Evolutionary conservation across 179 eudicot species (phyloP), one percentile per base, ranked within the genome.

Genomic region (Silene coronaria): DNA sequence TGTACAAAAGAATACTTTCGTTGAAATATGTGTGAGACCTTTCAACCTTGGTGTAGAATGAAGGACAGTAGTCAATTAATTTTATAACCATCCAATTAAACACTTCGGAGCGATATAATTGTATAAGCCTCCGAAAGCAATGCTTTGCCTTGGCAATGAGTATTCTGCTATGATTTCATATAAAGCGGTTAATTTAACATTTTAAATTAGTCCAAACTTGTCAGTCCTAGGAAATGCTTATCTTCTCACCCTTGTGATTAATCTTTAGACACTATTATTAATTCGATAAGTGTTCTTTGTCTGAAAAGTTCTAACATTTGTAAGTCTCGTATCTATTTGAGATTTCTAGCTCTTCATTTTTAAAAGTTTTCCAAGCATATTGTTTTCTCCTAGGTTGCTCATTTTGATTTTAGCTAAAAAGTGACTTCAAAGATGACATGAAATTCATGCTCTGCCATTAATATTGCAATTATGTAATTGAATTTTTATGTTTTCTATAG

Each of bases 401-500:
- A 21, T 22, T 23, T 67, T 22, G 2, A 14, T 51, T 0, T 48
- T 66, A 22, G 27, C 61, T 64, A 63, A 21, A 46, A 9, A n/a
- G n/a, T n/a, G 46, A n/a, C 48, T 73, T 34, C 53, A 34, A 66
- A 46, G 57, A 27, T 46, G 26, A 16, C 70, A 27, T 6, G 11
- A 9, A 51, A 51, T 27, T 51, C 28, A 14, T 70, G 42, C 36
- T 51, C 27, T 48, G 74, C 11, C 9, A 34, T 46, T 46, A 23
- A 53, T 75, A 11, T 75, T 75, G 68, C 34, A 21, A 2, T 72
- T 46, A 60, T 13, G 36, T 75, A 21, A 27, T 14, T 6, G 22
- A 8, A 48, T 21, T 8, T 23, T 23, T 53, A 2, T 68, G 2
- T 68, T 65, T 45, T 75, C 36, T 81, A 60, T 57, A 94, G 98